These are phyloP conservation scores for Colletotrichum destructivum DNA, from an alignment of 2,329 filamentous ascomycete species.

Conservation along the genomic window DNA sequence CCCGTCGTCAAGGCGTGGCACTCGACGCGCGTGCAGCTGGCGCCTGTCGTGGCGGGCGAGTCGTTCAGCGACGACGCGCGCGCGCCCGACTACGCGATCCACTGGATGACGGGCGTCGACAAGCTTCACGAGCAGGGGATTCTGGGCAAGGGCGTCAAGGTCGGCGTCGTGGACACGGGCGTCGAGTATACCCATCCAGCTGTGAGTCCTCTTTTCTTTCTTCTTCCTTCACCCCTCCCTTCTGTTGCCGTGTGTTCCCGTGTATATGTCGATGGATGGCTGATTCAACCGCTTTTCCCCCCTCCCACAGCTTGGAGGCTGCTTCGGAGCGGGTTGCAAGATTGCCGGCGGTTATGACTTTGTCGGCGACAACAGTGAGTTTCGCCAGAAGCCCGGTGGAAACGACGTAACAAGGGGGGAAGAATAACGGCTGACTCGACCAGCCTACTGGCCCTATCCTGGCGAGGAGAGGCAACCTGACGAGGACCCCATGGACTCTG, in stretches of 20 bases:
- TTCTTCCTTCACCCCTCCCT: too few relatives aligned
- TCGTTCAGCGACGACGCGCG: constrained; percentile 38
- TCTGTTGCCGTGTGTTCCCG: too few relatives aligned
- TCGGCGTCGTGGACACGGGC: constrained; percentile 58
- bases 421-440: neutral
- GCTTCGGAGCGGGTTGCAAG: constrained; percentile 62
- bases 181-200: constrained; percentile 58
- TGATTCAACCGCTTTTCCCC: too few relatives aligned
- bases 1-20: constrained; percentile 41
- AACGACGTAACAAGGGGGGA: too few relatives aligned
- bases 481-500: constrained; percentile 61
- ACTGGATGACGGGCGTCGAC: constrained; percentile 57
- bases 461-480: constrained; percentile 55
- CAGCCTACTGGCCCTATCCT: constrained; percentile 40
- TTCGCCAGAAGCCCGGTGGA: constrained; percentile 12
- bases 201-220: constrained; percentile 41
- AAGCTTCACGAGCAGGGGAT: constrained; percentile 55
- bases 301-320: constrained; percentile 56
- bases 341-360: constrained; percentile 47
- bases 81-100: constrained; percentile 51
- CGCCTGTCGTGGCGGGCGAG: constrained; percentile 26
- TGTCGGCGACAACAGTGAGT: constrained; percentile 45
- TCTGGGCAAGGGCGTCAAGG: constrained; percentile 55
- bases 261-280: too few relatives aligned
- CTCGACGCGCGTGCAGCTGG: constrained; percentile 36